These are phyloP conservation scores for Aureobasidium sp. DNA, from an alignment of 2,329 filamentous ascomycete genomes.

Conservation along the genomic window DNA sequence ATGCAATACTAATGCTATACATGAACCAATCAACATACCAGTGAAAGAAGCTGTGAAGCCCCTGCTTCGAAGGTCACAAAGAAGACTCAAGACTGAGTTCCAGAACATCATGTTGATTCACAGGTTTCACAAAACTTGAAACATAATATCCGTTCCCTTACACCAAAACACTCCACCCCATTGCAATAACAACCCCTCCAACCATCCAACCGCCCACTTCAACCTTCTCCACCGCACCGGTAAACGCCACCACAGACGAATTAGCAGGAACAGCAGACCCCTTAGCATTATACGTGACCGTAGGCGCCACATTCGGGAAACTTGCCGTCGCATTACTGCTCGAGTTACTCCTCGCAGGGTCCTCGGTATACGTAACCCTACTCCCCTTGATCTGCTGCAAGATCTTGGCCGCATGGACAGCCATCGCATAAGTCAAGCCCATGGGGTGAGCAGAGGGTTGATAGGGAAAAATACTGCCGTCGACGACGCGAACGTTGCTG, in stretches of 20 bases:
- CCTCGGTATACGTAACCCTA: not conserved
- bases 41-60: too few relatives aligned
- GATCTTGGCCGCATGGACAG: constrained; percentile 1
- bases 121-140: too few relatives aligned
- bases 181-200: not conserved
- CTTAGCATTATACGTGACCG: not conserved
- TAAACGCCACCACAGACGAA: not conserved
- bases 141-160: not conserved
- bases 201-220: not conserved
- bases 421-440: constrained; percentile 4
- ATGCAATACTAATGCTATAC: too few relatives aligned
- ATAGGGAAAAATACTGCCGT: constrained; percentile 30
- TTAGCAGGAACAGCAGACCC: not conserved
- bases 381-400: not conserved
- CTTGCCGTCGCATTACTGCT: not conserved
- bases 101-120: too few relatives aligned
- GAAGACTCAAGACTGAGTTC: too few relatives aligned
- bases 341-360: not conserved
- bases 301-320: not conserved
- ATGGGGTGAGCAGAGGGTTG: constrained; percentile 31
- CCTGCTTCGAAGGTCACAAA: too few relatives aligned
- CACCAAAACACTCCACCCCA: not conserved
- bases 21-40: too few relatives aligned
- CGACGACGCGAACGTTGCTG: constrained; percentile 29
- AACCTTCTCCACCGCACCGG: not conserved